Evolutionary conservation across 2,329 filamentous ascomycete species (phyloP).

Genomic region (Claviceps sp.): DNA sequence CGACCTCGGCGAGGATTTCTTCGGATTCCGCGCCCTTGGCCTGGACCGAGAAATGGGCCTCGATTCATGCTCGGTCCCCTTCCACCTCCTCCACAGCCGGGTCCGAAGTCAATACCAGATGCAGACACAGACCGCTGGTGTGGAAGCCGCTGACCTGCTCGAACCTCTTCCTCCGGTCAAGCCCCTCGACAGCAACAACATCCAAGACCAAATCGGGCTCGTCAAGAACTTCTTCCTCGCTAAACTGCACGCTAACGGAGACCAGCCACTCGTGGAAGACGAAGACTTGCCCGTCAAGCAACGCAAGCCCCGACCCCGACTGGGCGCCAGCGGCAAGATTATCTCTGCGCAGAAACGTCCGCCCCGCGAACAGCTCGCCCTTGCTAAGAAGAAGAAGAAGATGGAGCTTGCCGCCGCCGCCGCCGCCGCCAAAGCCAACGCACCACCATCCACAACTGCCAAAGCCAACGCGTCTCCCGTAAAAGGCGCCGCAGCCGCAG

Average conservation of each 20-base stretch:
- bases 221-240: constrained; percentile 84
- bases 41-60: constrained; percentile 84
- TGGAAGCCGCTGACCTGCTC: constrained; percentile 48
- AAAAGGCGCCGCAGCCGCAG: constrained; percentile 3
- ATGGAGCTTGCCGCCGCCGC: constrained; percentile 41
- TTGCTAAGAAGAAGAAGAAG: constrained; percentile 83
- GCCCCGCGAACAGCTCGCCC: constrained; percentile 66
- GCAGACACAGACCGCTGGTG: constrained; percentile 50
- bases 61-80: constrained; percentile 75
- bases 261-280: constrained; percentile 79
- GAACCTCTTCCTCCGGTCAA: constrained; percentile 56
- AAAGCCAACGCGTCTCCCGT: not conserved
- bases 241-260: constrained; percentile 70
- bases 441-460: not conserved
- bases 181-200: constrained; percentile 64
- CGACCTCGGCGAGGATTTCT: constrained; percentile 97
- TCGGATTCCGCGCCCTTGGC: constrained; percentile 91
- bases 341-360: constrained; percentile 72
- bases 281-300: constrained; percentile 92
- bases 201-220: constrained; percentile 71
- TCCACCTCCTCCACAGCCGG: constrained; percentile 85
- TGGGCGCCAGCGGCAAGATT: constrained; percentile 69
- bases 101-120: constrained; percentile 76
- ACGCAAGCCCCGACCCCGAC: constrained; percentile 54
- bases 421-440: constrained; percentile 21